Evolutionary conservation across 1,284 basidiomycete species (phyloP).

Genomic region (Coriolopsis trogii): DNA sequence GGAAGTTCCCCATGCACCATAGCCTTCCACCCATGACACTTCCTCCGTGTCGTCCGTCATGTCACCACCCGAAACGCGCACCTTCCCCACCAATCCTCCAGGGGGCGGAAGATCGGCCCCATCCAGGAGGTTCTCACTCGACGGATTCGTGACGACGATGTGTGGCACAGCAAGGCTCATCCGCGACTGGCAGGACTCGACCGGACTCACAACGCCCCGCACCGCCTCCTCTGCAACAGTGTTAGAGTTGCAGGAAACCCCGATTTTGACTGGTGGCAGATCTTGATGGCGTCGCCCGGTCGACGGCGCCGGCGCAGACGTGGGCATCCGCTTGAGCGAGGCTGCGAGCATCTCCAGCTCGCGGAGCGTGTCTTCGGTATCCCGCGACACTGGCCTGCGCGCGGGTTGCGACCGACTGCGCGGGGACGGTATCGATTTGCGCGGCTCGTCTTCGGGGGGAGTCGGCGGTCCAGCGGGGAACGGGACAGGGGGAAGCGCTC

Average conservation of each 20-base stretch:
- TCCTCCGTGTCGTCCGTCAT: constrained; percentile 20
- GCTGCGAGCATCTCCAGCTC: constrained; percentile 23
- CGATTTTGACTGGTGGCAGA: constrained; percentile 1
- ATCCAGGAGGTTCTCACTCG: constrained; percentile 16
- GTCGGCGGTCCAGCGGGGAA: constrained; percentile 7
- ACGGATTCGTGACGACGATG: constrained; percentile 31
- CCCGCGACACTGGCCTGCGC: constrained; percentile 14
- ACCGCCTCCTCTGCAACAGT: background rate
- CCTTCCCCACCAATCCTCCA: no score
- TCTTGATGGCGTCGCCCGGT: background rate
- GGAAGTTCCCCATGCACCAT: constrained; percentile 27
- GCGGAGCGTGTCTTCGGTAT: constrained; percentile 17
- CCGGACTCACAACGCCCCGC: no score
- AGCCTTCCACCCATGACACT: constrained; percentile 27
- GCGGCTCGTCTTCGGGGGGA: background rate
- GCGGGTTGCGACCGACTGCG: background rate
- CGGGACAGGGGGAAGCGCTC: constrained; percentile 20
- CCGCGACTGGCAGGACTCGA: background rate
- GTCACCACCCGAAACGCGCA: background rate
- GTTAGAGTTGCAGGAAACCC: background rate
- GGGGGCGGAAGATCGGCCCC: no score
- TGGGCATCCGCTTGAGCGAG: constrained; percentile 13
- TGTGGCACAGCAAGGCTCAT: constrained; percentile 18
- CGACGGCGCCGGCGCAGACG: background rate
- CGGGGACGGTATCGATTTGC: background rate